phyloP scores from a whole-genome alignment of 805 yeast species.

The Metschnikowia bowlesiae region DNA sequence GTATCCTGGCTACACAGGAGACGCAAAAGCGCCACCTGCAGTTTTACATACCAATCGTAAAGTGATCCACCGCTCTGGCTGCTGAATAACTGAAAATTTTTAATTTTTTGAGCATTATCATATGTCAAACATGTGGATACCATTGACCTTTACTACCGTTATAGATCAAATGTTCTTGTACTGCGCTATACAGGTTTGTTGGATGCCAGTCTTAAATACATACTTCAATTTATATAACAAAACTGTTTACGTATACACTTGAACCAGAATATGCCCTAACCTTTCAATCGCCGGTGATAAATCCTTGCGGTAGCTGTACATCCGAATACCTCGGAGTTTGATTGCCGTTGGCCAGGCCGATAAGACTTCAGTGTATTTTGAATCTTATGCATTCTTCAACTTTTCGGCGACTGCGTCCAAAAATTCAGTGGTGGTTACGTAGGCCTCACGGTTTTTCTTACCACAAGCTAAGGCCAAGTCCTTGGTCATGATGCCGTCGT shows the following conservation, averaged over 20 bases:
- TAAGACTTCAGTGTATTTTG: background rate
- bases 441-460: slow-evolving; percentile 72
- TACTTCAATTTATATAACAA: background rate
- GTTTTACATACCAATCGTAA: background rate
- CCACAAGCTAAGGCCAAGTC: slow-evolving; percentile 91
- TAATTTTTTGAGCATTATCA: background rate
- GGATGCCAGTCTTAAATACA: background rate
- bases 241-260: background rate
- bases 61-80: background rate
- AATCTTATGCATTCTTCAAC: slow-evolving; percentile 30
- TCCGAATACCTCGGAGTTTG: background rate
- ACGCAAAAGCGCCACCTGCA: background rate
- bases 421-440: slow-evolving; percentile 90
- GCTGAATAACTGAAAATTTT: background rate
- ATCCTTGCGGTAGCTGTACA: background rate
- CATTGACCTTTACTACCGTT: background rate
- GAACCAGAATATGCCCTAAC: background rate
- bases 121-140: background rate
- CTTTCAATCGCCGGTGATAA: background rate
- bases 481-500: slow-evolving; percentile 90
- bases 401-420: slow-evolving; percentile 75
- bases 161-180: background rate
- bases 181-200: background rate
- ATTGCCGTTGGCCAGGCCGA: background rate
- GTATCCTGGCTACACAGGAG: background rate